phyloP scores from a whole-genome alignment of 139 green algal genomes.

The Tetratostichococcus sp. region DNA sequence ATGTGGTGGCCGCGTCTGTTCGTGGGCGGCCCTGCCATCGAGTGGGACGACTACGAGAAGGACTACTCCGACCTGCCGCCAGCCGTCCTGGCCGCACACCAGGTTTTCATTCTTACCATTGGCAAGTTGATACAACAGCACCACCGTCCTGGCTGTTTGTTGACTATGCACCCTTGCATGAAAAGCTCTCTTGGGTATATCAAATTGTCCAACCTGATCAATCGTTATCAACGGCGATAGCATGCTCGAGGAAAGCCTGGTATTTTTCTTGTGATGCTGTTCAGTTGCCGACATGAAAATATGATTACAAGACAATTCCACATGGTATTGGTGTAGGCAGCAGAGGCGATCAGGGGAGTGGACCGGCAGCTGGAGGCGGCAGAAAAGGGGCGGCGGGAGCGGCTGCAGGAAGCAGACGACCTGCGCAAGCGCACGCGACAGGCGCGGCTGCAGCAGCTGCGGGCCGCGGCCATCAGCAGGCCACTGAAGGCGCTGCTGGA shows the following conservation, averaged over 20 bases:
- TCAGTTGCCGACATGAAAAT: no score
- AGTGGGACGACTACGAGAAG: constrained; percentile 79
- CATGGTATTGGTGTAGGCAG: background rate
- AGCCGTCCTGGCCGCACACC: background rate
- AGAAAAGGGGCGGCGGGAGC: constrained; percentile 23
- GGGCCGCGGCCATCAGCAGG: constrained; percentile 8
- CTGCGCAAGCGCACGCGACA: constrained; percentile 39
- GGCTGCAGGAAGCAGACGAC: constrained; percentile 42
- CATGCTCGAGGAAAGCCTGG: background rate
- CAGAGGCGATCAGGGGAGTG: constrained; percentile 22
- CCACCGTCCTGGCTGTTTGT: no score
- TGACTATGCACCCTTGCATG: no score
- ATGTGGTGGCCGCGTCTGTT: constrained; percentile 74
- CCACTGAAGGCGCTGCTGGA: no score
- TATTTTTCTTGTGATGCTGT: background rate
- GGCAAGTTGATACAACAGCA: background rate
- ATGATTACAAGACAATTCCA: no score
- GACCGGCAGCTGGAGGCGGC: constrained; percentile 12
- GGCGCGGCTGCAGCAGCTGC: constrained; percentile 38
- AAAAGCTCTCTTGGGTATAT: no score
- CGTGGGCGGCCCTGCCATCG: constrained; percentile 40
- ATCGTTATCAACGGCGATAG: no score
- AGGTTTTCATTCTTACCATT: background rate
- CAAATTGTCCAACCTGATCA: no score
- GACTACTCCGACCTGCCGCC: constrained; percentile 76